phyloP scores from a whole-genome alignment of 768 basidiomycete genomes.

The Termitomyces sp. region DNA sequence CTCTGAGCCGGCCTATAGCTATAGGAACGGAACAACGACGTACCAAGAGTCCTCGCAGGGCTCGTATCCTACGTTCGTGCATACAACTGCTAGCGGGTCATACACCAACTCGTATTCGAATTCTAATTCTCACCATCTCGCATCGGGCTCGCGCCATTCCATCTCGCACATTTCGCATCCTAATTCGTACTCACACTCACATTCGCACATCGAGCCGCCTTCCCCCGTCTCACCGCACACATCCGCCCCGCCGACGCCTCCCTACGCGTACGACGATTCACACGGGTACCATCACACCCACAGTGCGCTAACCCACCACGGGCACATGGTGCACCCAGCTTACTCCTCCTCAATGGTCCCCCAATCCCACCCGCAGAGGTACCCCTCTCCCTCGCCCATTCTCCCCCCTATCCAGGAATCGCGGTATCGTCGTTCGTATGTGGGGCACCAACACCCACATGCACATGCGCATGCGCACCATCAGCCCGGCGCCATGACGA shows the following conservation, averaged over 20 bases:
- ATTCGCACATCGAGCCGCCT: conserved; percentile 32
- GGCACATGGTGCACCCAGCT: conserved; percentile 17
- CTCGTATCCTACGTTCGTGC: conserved; percentile 33
- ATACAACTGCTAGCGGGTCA: conserved; percentile 28
- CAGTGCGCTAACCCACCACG: conserved; percentile 10
- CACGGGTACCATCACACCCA: conserved; percentile 34
- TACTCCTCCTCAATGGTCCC: conserved; percentile 20
- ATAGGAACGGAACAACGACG: conserved; percentile 36
- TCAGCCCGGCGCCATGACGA: conserved; percentile 16
- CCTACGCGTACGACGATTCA: conserved; percentile 45
- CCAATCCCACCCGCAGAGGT: conserved; percentile 26
- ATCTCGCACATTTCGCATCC: conserved; percentile 61
- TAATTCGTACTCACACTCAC: conserved; percentile 36
- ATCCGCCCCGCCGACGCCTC: conserved; percentile 41
- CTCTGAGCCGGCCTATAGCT: conserved; percentile 38
- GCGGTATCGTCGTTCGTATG: conserved; percentile 15
- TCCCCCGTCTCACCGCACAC: conserved; percentile 46
- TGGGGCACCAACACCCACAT: no score
- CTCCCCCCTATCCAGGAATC: conserved; percentile 54
- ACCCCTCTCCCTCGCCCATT: conserved; percentile 51
- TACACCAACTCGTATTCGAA: conserved; percentile 33
- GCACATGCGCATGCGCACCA: no score
- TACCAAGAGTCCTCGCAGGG: conserved; percentile 43
- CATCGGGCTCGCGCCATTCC: conserved; percentile 45
- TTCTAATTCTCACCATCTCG: conserved; percentile 13